Evolutionary conservation across 805 yeast species (phyloP).

Genomic region (Spathaspora arborariae): DNA sequence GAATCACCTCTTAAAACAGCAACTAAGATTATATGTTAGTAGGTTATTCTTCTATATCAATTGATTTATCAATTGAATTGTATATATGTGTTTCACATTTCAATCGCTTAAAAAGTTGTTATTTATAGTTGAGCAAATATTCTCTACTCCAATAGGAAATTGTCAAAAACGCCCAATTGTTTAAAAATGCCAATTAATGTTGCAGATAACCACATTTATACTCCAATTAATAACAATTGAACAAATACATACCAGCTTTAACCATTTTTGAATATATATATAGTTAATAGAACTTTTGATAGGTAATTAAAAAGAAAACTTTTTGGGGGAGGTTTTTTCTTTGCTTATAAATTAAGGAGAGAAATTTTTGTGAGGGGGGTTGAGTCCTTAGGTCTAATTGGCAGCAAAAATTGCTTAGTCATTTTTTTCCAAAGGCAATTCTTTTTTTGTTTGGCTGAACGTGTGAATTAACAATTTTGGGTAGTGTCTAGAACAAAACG

Average conservation of each 20-base stretch:
- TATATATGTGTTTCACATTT: neutral
- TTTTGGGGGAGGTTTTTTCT: neutral
- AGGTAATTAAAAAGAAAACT: neutral
- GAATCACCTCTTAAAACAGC: constrained; percentile 97
- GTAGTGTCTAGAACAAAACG: no score
- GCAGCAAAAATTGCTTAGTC: constrained; percentile 1
- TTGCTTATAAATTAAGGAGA: constrained; percentile 1
- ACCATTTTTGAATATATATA: constrained; percentile 41
- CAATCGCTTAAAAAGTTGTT: neutral
- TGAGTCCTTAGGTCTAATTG: neutral
- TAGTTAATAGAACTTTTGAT: neutral
- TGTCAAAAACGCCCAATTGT: neutral
- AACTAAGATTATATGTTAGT: constrained; percentile 42
- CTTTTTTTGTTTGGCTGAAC: no score
- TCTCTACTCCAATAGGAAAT: neutral
- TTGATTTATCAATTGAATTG: neutral
- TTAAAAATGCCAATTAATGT: neutral
- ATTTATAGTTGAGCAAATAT: neutral
- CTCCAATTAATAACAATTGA: constrained; percentile 1
- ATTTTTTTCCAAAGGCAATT: neutral
- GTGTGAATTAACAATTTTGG: neutral
- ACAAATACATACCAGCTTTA: constrained; percentile 54
- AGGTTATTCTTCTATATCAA: neutral
- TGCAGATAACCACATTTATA: neutral
- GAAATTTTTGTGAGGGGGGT: neutral